A percentile compares a stretch with the other conserved stretches of the same genome.
phyloP scores from a whole-genome alignment of 148 eudicot species.

The Silene conica region DNA sequence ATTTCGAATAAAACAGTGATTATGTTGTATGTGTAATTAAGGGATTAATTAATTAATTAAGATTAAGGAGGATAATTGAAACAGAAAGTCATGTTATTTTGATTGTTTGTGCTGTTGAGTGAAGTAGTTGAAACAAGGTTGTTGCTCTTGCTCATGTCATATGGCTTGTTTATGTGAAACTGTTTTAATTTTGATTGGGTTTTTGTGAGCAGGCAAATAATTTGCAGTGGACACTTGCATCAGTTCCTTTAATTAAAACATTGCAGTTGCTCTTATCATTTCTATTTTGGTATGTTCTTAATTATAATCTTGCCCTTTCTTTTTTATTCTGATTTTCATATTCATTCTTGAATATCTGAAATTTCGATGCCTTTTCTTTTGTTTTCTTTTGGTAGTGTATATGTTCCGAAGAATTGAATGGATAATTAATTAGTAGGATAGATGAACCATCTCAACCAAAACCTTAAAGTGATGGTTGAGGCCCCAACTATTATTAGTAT shows the following conservation, averaged over 20 bases:
- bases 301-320: slow-evolving; percentile 26
- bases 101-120: slow-evolving; percentile 12
- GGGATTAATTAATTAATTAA: background rate
- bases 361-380: background rate
- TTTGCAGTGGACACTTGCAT: slow-evolving; percentile 83
- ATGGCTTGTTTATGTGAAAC: background rate
- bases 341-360: background rate
- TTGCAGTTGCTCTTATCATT: slow-evolving; percentile 73
- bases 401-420: no score
- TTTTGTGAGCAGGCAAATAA: slow-evolving; percentile 58
- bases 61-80: background rate
- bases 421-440: no score
- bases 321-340: background rate
- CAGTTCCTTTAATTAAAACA: slow-evolving; percentile 81
- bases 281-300: slow-evolving; percentile 78
- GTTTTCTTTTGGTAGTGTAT: background rate
- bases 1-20: background rate
- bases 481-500: no score
- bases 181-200: slow-evolving; percentile 13
- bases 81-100: slow-evolving; percentile 18
- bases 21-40: background rate
- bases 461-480: no score
- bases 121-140: slow-evolving; percentile 24
- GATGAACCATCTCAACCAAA: no score
- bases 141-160: slow-evolving; percentile 10